Evolutionary conservation across 2,329 filamentous ascomycete species (phyloP), one percentile per base, ranked within the genome.

Genomic region (Venturia asperata): DNA sequence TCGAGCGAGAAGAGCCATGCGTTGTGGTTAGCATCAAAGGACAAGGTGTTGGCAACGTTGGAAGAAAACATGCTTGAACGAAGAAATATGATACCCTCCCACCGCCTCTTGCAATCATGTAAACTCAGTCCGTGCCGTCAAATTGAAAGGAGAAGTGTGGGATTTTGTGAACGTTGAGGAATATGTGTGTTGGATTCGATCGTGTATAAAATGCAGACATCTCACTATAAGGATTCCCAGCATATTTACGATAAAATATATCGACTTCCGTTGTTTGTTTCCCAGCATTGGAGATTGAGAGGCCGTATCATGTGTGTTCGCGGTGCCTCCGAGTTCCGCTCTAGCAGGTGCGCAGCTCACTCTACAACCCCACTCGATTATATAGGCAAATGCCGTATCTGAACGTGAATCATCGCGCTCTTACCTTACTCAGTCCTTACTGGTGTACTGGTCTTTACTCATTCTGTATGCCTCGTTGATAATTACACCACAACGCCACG

Each of bases 11-110:
- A 55, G 80, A 77, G 6, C 77, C 78, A 21, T 90, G 96, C 74
- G 83, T 97, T 63, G 83, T 96, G 67, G 82, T 99, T 70, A 95
- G 91, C 70, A 89, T 99, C 55, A 96, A 97, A 72, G 94, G 94
- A 41, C 87, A 86, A 71, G 94, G 94, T 55, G 90, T 99, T 66
- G 94, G 94, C 39, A 99, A 97, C 74, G 90, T 97, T 61, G 93
- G 93, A 64, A 86, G 92, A 72, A 97, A 97, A 79, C 89, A 97
- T 75, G 85, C 85, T 60, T 64, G 37, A 56, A 17, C 10, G 13
- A 21, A 34, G 11, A 37, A 56, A 34, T 34, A 56, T 34, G 52
- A 58, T 58, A 58, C 52, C 49, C 49, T 34, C 2, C 17, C 49
- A 21, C 19, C 19, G 9, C 2, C 19, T 9, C n/a, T 11, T 10